Evolutionary conservation across 345 rosid species (phyloP).

Genomic region (Bruguiera sexangula): DNA sequence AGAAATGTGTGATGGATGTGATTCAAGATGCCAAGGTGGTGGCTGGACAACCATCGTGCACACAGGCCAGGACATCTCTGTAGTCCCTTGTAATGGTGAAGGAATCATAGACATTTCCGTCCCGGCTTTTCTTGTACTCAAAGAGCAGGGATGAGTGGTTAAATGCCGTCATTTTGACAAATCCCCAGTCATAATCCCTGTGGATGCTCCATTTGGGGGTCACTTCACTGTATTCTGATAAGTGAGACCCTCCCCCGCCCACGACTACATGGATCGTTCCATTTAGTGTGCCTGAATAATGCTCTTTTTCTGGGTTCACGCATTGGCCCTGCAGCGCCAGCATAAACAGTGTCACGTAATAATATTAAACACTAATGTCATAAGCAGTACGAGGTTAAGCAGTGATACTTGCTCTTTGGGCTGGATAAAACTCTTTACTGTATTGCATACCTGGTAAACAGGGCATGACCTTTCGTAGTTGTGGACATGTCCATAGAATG

Average conservation of each 20-base stretch:
- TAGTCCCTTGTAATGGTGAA: constrained; percentile 85
- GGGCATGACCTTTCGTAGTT: constrained; percentile 85
- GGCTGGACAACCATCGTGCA: constrained; percentile 61
- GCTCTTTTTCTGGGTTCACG: constrained; percentile 44
- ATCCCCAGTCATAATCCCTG: constrained; percentile 72
- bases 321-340: constrained; percentile 58
- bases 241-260: constrained; percentile 85
- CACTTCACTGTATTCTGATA: constrained; percentile 49
- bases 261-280: constrained; percentile 88
- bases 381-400: no score
- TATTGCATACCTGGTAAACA: constrained; percentile 52
- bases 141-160: constrained; percentile 71
- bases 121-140: constrained; percentile 85
- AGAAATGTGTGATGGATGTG: not conserved
- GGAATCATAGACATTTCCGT: constrained; percentile 69
- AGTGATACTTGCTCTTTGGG: no score
- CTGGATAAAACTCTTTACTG: not conserved
- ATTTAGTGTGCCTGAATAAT: constrained; percentile 57
- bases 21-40: constrained; percentile 61
- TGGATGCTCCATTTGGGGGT: constrained; percentile 67
- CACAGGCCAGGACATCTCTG: constrained; percentile 75
- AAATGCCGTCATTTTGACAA: constrained; percentile 73
- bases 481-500: constrained; percentile 77
- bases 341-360: constrained; percentile 2
- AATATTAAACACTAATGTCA: not conserved